Percentiles rank a stretch among this genome's conserved stretches.
Conservation (phyloP, 225 moss, liverwort and hornwort species). For the Neckera pumila region DNA sequence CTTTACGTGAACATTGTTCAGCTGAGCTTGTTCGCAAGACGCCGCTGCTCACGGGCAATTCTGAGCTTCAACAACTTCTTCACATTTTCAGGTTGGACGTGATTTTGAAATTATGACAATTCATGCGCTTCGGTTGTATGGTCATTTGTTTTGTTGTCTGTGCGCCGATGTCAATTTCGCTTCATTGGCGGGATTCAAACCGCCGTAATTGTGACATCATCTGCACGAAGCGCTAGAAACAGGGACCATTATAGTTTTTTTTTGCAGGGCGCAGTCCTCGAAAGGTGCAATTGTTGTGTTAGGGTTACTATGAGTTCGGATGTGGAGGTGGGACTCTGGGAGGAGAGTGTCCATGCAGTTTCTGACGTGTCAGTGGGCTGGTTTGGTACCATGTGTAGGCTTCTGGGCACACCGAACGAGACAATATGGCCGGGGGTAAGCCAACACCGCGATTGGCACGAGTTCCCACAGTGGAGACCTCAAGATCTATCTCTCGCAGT, state of each 20-base stretch:
- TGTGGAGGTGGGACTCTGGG: neutral
- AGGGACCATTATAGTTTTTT: too few species aligned
- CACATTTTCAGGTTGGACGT: conserved; percentile 26
- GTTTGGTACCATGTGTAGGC: neutral
- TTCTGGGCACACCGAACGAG: conserved; percentile 45
- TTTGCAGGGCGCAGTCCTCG: neutral
- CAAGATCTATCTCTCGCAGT: conserved; percentile 25
- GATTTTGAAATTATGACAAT: neutral
- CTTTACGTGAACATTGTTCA: neutral
- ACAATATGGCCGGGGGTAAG: conserved; percentile 40
- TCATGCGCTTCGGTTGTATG: neutral
- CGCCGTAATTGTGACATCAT: neutral
- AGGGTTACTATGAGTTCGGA: neutral
- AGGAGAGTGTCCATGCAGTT: neutral
- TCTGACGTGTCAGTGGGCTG: neutral
- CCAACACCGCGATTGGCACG: conserved; percentile 49
- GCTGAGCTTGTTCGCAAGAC: conserved; percentile 34
- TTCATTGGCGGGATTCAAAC: neutral
- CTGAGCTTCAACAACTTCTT: conserved; percentile 42
- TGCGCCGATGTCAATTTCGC: neutral
- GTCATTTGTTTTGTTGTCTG: neutral
- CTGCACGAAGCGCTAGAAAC: neutral
- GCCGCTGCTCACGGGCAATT: conserved; percentile 34
- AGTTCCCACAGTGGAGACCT: conserved; percentile 47
- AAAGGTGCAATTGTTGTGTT: neutral